phyloP scores from a whole-genome alignment of 441 rosid genomes.

The Populus hybrid region DNA sequence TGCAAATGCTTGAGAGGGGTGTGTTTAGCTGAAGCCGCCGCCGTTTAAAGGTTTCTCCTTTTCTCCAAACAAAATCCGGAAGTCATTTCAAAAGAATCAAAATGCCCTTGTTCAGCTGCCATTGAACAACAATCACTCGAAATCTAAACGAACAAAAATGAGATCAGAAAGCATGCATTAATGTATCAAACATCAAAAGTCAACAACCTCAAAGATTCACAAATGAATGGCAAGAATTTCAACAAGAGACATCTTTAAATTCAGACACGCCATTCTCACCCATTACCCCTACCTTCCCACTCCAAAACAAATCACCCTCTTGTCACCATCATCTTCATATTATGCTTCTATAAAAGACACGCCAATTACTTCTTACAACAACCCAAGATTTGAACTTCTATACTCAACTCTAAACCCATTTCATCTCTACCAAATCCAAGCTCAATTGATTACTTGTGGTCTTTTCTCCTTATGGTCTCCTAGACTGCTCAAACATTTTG shows the following conservation, averaged over 20 bases:
- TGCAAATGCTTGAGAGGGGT: background rate
- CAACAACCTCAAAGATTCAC: constrained; percentile 10
- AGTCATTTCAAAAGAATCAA: background rate
- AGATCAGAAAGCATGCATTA: constrained; percentile 10
- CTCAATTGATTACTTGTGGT: constrained; percentile 54
- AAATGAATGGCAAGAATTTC: constrained; percentile 69
- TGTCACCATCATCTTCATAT: constrained; percentile 19
- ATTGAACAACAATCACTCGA: background rate
- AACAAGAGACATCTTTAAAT: constrained; percentile 37
- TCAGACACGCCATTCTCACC: constrained; percentile 26
- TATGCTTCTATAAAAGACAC: constrained; percentile 3
- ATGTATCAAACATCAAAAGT: constrained; percentile 20
- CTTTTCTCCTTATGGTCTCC: constrained; percentile 48
- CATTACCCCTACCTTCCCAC: constrained; percentile 2
- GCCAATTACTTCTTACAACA: constrained; percentile 21
- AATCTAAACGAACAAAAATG: background rate
- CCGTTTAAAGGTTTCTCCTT: background rate
- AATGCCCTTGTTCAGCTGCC: background rate
- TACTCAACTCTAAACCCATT: constrained; percentile 22
- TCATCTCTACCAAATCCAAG: constrained; percentile 60
- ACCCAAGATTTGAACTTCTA: constrained; percentile 31
- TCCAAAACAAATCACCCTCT: background rate
- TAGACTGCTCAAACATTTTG: constrained; percentile 43
- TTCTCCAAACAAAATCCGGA: background rate
- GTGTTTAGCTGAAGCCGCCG: background rate